Conservation (phyloP, 768 basidiomycete species). For the Serendipita sp. region DNA sequence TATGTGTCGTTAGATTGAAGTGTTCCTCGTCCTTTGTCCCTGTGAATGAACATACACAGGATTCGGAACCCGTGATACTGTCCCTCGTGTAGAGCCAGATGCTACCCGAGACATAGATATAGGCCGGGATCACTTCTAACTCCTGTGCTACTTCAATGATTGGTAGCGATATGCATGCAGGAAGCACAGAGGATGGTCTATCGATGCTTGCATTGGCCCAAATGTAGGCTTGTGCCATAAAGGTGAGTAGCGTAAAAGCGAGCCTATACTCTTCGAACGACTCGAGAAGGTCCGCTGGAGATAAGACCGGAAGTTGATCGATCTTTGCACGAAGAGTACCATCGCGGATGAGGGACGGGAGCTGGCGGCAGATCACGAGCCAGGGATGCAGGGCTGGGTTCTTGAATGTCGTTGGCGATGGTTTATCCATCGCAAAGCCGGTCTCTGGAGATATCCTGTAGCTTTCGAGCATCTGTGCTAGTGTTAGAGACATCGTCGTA, state of each 20-base stretch:
- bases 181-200: not conserved
- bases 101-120: not conserved
- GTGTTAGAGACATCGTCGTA: slow-evolving; percentile 1
- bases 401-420: not conserved
- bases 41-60: slow-evolving; percentile 60
- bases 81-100: not conserved
- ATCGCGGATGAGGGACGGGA: not conserved
- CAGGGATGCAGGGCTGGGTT: not conserved
- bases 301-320: not conserved
- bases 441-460: not conserved
- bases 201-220: not conserved
- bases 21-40: slow-evolving; percentile 67
- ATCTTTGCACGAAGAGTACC: not conserved
- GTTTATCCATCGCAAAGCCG: not conserved
- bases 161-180: not conserved
- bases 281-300: not conserved
- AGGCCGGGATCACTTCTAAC: not conserved
- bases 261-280: not conserved
- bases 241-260: not conserved
- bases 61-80: slow-evolving; percentile 25
- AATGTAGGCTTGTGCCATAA: not conserved
- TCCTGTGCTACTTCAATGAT: not conserved
- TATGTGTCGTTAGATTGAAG: slow-evolving; percentile 74
- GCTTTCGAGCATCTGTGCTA: not conserved
- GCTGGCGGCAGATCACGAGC: not conserved